Conservation (phyloP, 352 stramenopile genomes). For the Phytophthora crassamura region DNA sequence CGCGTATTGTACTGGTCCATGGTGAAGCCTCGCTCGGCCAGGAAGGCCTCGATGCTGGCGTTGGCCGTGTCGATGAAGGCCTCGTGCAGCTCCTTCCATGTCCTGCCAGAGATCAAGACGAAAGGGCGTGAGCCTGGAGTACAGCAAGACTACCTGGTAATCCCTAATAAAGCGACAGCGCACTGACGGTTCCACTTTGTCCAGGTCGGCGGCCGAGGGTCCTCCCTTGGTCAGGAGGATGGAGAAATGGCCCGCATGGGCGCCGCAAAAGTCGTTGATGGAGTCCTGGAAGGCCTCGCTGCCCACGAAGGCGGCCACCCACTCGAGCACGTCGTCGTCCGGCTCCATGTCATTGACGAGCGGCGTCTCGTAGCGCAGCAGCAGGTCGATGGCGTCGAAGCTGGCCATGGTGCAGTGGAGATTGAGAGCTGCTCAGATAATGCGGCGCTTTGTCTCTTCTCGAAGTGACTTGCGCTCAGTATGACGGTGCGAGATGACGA, state of each 20-base stretch:
- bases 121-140: conserved; percentile 3
- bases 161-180: not conserved
- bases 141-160: not conserved
- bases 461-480: conserved; percentile 21
- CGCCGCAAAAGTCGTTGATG: conserved; percentile 71
- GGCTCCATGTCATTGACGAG: conserved; percentile 86
- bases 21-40: conserved; percentile 61
- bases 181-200: conserved; percentile 62
- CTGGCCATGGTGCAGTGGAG: conserved; percentile 37
- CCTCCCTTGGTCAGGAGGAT: conserved; percentile 72
- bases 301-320: conserved; percentile 77
- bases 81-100: conserved; percentile 74
- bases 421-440: conserved; percentile 21
- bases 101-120: conserved; percentile 24
- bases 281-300: conserved; percentile 72
- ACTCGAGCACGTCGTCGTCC: conserved; percentile 82
- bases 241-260: conserved; percentile 64
- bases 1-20: conserved; percentile 78
- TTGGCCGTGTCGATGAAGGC: conserved; percentile 77
- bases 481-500: conserved; percentile 33
- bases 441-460: conserved; percentile 28
- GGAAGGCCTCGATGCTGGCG: conserved; percentile 72
- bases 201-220: conserved; percentile 60
- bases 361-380: conserved; percentile 81
- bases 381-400: conserved; percentile 84